Evolutionary conservation across 1,139 yeast species (phyloP).

Genomic region (Kazachstania sp.): DNA sequence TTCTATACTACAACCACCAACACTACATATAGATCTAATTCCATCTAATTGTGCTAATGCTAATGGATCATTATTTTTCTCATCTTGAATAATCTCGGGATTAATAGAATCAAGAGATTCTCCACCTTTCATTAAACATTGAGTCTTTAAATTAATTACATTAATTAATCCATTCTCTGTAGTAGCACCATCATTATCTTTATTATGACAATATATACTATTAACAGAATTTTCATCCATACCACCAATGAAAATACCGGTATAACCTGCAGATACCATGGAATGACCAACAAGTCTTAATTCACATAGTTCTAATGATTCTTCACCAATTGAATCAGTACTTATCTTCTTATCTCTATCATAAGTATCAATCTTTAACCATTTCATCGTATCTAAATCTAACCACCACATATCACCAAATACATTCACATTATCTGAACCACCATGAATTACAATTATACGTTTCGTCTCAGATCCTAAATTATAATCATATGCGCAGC

Average conservation of each 20-base stretch:
- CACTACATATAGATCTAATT: slow-evolving; percentile 1
- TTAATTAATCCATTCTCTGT: slow-evolving; percentile 11
- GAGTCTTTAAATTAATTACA: slow-evolving; percentile 19
- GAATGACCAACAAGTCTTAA: slow-evolving; percentile 26
- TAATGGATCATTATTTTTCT: background rate
- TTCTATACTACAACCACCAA: slow-evolving; percentile 16
- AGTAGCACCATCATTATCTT: background rate
- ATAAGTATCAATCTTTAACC: slow-evolving; percentile 31
- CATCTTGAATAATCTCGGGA: background rate
- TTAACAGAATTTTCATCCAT: slow-evolving; percentile 21
- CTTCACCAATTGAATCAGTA: slow-evolving; percentile 5
- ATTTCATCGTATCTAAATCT: slow-evolving; percentile 35
- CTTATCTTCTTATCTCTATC: slow-evolving; percentile 7
- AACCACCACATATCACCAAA: slow-evolving; percentile 44
- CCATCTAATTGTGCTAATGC: background rate
- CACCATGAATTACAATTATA: slow-evolving; percentile 37
- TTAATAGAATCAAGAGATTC: background rate
- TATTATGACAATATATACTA: slow-evolving; percentile 6
- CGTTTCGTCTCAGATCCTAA: slow-evolving; percentile 4
- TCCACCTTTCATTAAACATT: slow-evolving; percentile 13
- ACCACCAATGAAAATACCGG: slow-evolving; percentile 25
- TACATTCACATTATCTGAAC: slow-evolving; percentile 35
- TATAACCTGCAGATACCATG: slow-evolving; percentile 20
- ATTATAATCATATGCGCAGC: background rate
- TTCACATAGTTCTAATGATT: slow-evolving; percentile 10